These are phyloP conservation scores for Epichloe scottii DNA, from an alignment of 2,329 filamentous ascomycete species.

Conservation along the genomic window DNA sequence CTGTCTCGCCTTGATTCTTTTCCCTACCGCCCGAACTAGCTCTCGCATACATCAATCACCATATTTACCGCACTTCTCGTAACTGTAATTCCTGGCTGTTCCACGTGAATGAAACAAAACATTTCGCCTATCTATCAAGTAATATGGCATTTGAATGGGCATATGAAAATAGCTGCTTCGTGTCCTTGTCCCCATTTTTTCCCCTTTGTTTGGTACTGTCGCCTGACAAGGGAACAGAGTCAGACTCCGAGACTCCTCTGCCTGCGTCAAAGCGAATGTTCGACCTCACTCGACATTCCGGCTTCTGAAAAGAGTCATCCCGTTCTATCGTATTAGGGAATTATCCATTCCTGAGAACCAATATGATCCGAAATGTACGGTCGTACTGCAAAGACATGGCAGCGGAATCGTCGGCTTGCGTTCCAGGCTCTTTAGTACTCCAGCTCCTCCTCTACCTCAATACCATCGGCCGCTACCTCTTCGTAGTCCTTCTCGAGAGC, in stretches of 20 bases:
- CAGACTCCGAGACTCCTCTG: too few species aligned
- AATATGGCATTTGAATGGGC: not conserved
- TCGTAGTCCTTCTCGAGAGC: conserved; percentile 81
- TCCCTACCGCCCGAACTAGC: too few species aligned
- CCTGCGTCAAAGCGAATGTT: too few species aligned
- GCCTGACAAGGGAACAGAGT: not conserved
- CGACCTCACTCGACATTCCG: too few species aligned
- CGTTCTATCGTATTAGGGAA: too few species aligned
- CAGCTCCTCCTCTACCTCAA: conserved; percentile 46
- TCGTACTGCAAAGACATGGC: not conserved
- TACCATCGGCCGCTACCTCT: conserved; percentile 67
- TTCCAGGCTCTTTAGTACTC: conserved; percentile 56
- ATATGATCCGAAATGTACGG: too few species aligned
- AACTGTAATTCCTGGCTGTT: not conserved
- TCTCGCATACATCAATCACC: too few species aligned
- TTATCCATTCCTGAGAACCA: too few species aligned
- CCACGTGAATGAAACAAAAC: not conserved
- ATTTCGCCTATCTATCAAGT: not conserved
- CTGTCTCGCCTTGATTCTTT: too few species aligned
- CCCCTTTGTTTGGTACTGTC: not conserved
- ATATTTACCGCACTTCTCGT: too few species aligned
- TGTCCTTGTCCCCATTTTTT: too few species aligned
- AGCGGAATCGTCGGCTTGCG: not conserved
- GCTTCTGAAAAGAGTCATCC: too few species aligned
- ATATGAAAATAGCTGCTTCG: not conserved